Conservation (phyloP, 2,329 filamentous ascomycete genomes). For the Scleromitrula shiraiana region DNA sequence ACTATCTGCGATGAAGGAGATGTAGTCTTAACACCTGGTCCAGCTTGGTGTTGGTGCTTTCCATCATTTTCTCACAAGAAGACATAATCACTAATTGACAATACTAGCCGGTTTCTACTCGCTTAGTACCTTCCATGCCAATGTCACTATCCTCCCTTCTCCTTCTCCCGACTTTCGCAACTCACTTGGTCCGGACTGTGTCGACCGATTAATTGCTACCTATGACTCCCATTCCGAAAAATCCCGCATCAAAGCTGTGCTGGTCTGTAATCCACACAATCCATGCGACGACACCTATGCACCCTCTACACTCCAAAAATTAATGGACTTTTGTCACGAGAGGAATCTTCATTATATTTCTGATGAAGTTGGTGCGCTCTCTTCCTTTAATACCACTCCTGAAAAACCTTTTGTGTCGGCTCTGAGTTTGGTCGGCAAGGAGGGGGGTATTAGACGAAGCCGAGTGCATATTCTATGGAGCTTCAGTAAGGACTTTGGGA, state of each 20-base stretch:
- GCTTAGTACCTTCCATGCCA: background rate
- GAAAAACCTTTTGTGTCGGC: background rate
- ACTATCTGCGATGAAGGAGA: background rate
- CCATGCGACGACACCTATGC: background rate
- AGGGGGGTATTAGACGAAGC: background rate
- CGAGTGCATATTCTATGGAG: background rate
- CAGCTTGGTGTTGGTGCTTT: background rate
- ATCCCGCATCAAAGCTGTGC: background rate
- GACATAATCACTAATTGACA: too few species aligned
- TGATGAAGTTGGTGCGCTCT: background rate
- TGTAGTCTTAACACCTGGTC: background rate
- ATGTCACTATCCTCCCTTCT: background rate
- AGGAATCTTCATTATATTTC: background rate
- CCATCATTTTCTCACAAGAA: background rate
- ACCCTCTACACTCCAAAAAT: background rate
- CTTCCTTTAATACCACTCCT: background rate
- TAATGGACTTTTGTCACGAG: background rate
- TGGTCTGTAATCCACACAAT: background rate
- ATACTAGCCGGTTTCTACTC: background rate
- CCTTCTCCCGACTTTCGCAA: background rate
- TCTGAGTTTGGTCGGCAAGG: background rate
- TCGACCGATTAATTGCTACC: background rate
- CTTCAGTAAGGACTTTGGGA: background rate
- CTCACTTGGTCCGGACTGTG: background rate
- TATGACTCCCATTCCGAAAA: background rate